These are phyloP conservation scores for Geosmithia flava DNA, from an alignment of 2,329 filamentous ascomycete species.

Conservation along the genomic window DNA sequence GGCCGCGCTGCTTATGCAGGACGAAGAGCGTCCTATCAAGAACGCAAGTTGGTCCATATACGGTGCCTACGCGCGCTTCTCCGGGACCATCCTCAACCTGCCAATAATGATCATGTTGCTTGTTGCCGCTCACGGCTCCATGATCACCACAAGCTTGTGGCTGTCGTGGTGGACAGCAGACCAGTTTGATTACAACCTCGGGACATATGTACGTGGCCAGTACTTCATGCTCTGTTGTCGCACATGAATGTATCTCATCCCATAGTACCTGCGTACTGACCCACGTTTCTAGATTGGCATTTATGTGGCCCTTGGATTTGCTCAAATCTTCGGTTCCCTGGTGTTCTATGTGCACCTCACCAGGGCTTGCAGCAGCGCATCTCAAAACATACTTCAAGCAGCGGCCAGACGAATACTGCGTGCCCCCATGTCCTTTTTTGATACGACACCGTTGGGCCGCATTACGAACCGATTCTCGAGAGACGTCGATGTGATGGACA, in stretches of 20 bases:
- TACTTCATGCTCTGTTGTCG: too few relatives aligned
- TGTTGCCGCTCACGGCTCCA: slow-evolving; percentile 64
- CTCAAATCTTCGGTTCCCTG: slow-evolving; percentile 67
- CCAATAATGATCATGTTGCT: slow-evolving; percentile 52
- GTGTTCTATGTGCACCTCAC: slow-evolving; percentile 68
- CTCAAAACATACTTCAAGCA: slow-evolving; percentile 66
- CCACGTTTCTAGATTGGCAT: slow-evolving; percentile 67
- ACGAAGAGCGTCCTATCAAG: slow-evolving; percentile 55
- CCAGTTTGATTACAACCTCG: slow-evolving; percentile 55
- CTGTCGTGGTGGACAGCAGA: slow-evolving; percentile 86
- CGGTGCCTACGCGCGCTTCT: slow-evolving; percentile 62
- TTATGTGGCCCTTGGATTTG: slow-evolving; percentile 57
- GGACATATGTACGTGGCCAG: too few relatives aligned
- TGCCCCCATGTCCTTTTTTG: slow-evolving; percentile 83
- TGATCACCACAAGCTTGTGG: slow-evolving; percentile 84
- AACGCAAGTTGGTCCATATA: slow-evolving; percentile 76
- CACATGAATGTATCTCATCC: too few relatives aligned
- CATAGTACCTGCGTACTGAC: too few relatives aligned
- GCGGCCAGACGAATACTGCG: slow-evolving; percentile 66
- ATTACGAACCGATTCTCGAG: slow-evolving; percentile 96
- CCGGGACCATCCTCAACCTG: slow-evolving; percentile 58
- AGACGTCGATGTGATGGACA: slow-evolving; percentile 95
- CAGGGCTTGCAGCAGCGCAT: slow-evolving; percentile 67
- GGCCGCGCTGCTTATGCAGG: slow-evolving; percentile 57
- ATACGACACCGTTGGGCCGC: slow-evolving; percentile 86